Percentiles rank a stretch among this genome's conserved stretches.
Conservation (phyloP, 805 yeast genomes). For the Zygosaccharomyces bailii region DNA sequence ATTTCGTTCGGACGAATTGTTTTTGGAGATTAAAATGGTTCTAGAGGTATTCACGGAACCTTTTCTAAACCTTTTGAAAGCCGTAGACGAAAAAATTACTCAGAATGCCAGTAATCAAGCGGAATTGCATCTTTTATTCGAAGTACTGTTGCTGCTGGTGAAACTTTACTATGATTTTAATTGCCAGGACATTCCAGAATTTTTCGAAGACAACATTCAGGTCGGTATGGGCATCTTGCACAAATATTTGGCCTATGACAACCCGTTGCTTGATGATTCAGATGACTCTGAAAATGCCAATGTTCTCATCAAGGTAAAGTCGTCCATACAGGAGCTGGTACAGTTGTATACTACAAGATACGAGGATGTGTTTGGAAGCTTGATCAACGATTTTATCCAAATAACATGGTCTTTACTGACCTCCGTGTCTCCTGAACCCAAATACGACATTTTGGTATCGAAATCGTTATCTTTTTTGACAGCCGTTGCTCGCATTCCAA, state of each 20-base stretch:
- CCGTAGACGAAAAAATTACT: slow-evolving; percentile 64
- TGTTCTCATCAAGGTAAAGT: slow-evolving; percentile 64
- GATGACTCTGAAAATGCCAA: slow-evolving; percentile 65
- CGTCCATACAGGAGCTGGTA: slow-evolving; percentile 79
- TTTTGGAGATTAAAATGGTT: slow-evolving; percentile 82
- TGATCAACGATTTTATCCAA: slow-evolving; percentile 74
- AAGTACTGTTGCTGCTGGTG: slow-evolving; percentile 63
- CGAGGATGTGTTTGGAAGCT: slow-evolving; percentile 83
- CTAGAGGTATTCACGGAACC: slow-evolving; percentile 79
- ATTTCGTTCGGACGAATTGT: slow-evolving; percentile 85
- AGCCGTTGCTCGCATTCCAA: slow-evolving; percentile 68
- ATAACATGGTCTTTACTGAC: slow-evolving; percentile 77
- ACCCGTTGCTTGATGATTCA: slow-evolving; percentile 50
- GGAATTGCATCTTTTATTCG: slow-evolving; percentile 55
- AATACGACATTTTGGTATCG: slow-evolving; percentile 80
- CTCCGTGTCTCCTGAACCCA: slow-evolving; percentile 62
- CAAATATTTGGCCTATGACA: slow-evolving; percentile 66
- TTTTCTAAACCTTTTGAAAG: slow-evolving; percentile 62
- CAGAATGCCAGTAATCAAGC: slow-evolving; percentile 45
- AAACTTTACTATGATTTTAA: slow-evolving; percentile 91
- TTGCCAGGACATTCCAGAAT: slow-evolving; percentile 97
- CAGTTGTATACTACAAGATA: slow-evolving; percentile 86
- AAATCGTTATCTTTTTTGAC: slow-evolving; percentile 79
- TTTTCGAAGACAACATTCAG: slow-evolving; percentile 85
- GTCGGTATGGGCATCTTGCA: slow-evolving; percentile 78